Base-by-base conservation (phyloP, 2,329 filamentous ascomycete genomes). In the Aspergillus nomiae region DNA sequence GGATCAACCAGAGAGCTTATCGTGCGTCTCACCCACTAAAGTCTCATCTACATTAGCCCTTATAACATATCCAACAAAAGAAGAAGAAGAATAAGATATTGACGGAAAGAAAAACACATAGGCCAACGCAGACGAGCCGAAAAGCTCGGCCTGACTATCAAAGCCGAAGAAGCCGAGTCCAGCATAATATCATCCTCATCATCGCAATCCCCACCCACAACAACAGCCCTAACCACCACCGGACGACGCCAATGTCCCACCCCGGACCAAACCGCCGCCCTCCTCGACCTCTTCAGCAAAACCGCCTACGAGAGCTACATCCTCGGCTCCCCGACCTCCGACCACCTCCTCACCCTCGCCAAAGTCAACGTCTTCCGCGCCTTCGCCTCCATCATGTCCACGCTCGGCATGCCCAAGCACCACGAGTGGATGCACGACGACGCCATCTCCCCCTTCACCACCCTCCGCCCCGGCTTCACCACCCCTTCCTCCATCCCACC, bases 321-420 rank as follows among this genome's bases (percentile, higher is more conserved):
- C 30, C 63, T 64, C 30, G 67, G 69, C 10, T 65, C 63, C 55
- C 68, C 72, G 21, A 59, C 70, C 56, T 54, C 72, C 28, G 75
- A 78, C 59, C 74, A 76, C 59, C 70, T 77, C 12, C 64, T 78
- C 16, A 72, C 69, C 7, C 66, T 78, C 43, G 70, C 71, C 16
- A 75, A 74, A 58, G 70, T 75, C 46, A 78, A 78, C 46, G 74
- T 78, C 32, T 77, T 76, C 61, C 74, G 76, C 16, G 76, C 72
- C n/a, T 70, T 76, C 55, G 62, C 62, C 4, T 56, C 67, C 11
- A 78, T 76, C 53, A 62, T 74, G 41, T 57, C 63, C 14, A 12
- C 73, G 3, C 69, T 77, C 19, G 75, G 74, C 1, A 68, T 69
- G 58, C 46, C 41, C 2, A 38, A 45, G 7, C 26, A 36, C 10